A percentile compares a stretch with the other conserved stretches of the same genome.
Conservation (phyloP, 2,329 filamentous ascomycete species). For the Aaosphaeria arxii region DNA sequence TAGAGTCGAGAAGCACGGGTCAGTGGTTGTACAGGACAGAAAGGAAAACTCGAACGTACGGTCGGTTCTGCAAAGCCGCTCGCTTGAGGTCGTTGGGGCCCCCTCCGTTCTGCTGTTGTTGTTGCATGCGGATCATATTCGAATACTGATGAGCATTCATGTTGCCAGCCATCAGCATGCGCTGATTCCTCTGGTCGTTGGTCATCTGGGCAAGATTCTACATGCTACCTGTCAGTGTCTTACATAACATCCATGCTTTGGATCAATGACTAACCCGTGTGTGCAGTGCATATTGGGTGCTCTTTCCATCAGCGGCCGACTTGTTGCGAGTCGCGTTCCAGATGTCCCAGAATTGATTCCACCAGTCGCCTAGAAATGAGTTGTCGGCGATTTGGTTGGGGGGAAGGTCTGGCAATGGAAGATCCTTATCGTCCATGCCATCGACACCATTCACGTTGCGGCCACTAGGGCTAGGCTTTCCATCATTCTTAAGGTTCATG, state of each 20-base stretch:
- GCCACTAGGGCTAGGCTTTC: conserved; percentile 61
- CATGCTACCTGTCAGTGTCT: conserved; percentile 4
- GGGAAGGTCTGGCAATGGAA: conserved; percentile 71
- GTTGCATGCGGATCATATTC: conserved; percentile 62
- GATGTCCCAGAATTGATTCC: conserved; percentile 95
- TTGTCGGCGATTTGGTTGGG: conserved; percentile 60
- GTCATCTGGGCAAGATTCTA: conserved; percentile 68
- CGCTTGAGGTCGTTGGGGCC: conserved; percentile 64
- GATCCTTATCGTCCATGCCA: conserved; percentile 73
- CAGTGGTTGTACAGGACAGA: not conserved
- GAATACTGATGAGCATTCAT: conserved; percentile 42
- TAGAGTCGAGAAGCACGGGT: not conserved
- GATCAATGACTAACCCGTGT: conserved; percentile 65
- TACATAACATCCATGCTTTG: no score
- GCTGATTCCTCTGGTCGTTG: conserved; percentile 64
- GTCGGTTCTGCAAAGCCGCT: conserved; percentile 74
- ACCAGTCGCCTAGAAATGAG: conserved; percentile 96
- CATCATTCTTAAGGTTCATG: conserved; percentile 60
- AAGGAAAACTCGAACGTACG: conserved; percentile 50
- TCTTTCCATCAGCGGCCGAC: conserved; percentile 31
- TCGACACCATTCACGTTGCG: conserved; percentile 66
- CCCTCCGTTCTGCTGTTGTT: conserved; percentile 52
- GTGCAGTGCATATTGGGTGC: conserved; percentile 73
- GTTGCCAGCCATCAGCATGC: conserved; percentile 71
- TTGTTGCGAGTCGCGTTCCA: conserved; percentile 75